phyloP scores from a whole-genome alignment of 768 basidiomycete species.

The Tremella mesenterica region DNA sequence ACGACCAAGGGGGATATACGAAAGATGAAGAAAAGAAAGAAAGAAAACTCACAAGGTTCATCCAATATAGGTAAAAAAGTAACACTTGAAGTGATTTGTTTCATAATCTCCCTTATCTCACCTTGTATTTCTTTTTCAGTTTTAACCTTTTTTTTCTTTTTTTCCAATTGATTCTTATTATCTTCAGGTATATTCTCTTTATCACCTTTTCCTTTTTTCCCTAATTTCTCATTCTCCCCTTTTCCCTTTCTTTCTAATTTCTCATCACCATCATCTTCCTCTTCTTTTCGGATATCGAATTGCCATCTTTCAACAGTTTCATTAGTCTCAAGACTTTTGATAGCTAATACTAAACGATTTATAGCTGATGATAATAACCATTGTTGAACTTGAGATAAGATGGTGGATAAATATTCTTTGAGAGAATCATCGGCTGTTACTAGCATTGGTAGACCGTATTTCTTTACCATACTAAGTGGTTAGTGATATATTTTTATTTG shows the following conservation, averaged over 20 bases:
- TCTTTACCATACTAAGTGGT: constrained; percentile 71
- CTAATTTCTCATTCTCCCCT: not conserved
- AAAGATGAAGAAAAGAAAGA: not conserved
- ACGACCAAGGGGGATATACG: no score
- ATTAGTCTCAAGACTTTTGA: constrained; percentile 88
- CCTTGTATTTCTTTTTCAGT: constrained; percentile 72
- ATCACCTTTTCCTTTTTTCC: not conserved
- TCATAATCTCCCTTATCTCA: constrained; percentile 94
- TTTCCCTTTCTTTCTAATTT: constrained; percentile 56
- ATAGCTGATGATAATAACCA: constrained; percentile 91
- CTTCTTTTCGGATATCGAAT: constrained; percentile 69
- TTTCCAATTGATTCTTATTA: not conserved
- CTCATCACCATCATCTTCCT: constrained; percentile 83
- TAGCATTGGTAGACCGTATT: constrained; percentile 91
- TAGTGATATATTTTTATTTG: not conserved
- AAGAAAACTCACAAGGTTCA: constrained; percentile 51
- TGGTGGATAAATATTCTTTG: constrained; percentile 90
- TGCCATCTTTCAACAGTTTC: constrained; percentile 95
- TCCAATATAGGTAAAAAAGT: constrained; percentile 94
- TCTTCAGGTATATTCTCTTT: not conserved
- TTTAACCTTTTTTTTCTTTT: constrained; percentile 42
- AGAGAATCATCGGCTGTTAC: constrained; percentile 88
- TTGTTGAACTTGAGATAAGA: constrained; percentile 89
- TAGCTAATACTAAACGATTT: constrained; percentile 86
- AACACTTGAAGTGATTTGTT: constrained; percentile 94